Percentiles rank a stretch among this genome's conserved stretches.
Conservation (phyloP, 768 basidiomycete species). For the Tulasnella sp. region DNA sequence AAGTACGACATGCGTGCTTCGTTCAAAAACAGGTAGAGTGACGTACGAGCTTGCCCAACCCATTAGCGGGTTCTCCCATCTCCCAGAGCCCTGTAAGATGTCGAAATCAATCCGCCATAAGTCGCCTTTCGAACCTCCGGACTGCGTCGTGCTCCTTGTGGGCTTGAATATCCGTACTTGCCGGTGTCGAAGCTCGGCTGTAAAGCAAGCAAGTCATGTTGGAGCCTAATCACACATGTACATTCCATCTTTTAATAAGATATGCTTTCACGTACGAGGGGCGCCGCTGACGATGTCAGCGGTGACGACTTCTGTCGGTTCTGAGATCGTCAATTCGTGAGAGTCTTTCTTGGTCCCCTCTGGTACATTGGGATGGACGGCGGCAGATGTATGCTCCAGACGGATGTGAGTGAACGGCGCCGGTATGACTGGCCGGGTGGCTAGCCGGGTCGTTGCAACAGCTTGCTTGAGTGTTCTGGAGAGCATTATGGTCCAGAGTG, state of each 20-base stretch:
- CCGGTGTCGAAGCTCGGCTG: slow-evolving; percentile 78
- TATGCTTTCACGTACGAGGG: slow-evolving; percentile 44
- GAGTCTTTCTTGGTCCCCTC: slow-evolving; percentile 12
- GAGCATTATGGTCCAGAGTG: slow-evolving; percentile 8
- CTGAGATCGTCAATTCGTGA: slow-evolving; percentile 9
- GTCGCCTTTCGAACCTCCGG: slow-evolving; percentile 71
- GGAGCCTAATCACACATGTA: neutral
- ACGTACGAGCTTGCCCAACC: slow-evolving; percentile 91
- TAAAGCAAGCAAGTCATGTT: no score
- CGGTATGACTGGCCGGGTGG: neutral
- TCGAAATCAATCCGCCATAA: slow-evolving; percentile 96
- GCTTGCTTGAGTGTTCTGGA: slow-evolving; percentile 11
- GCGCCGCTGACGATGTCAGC: slow-evolving; percentile 82
- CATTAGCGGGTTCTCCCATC: slow-evolving; percentile 99
- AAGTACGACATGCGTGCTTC: neutral
- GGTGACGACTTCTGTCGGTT: slow-evolving; percentile 47
- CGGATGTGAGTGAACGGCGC: neutral
- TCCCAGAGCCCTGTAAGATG: slow-evolving; percentile 71
- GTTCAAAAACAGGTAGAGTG: neutral
- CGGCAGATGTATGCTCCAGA: slow-evolving; percentile 2
- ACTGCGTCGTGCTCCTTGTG: slow-evolving; percentile 90
- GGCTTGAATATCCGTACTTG: slow-evolving; percentile 88
- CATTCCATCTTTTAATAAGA: neutral
- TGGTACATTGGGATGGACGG: neutral
- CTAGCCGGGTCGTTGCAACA: neutral